A percentile compares a stretch with the other conserved stretches of the same genome.
phyloP scores from a whole-genome alignment of 345 rosid genomes.

The Garcia nutans region DNA sequence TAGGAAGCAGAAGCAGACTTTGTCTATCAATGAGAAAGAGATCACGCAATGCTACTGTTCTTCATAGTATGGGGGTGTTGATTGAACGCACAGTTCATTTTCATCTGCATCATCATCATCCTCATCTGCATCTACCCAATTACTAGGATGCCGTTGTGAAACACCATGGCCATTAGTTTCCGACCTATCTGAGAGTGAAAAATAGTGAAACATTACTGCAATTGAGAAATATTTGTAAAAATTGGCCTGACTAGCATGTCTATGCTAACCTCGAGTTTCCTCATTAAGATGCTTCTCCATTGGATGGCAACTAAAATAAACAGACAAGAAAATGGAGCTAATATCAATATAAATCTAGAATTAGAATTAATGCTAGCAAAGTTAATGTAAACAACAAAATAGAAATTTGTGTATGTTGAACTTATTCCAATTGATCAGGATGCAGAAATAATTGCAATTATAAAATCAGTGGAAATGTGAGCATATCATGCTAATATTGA shows the following conservation, averaged over 20 bases:
- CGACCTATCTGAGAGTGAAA: slow-evolving; percentile 41
- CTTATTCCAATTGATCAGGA: not conserved
- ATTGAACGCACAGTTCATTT: slow-evolving; percentile 55
- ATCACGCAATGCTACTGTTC: slow-evolving; percentile 31
- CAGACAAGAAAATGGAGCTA: slow-evolving; percentile 29
- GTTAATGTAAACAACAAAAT: not conserved
- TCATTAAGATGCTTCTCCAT: slow-evolving; percentile 32
- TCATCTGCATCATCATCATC: slow-evolving; percentile 57
- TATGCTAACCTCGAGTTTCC: slow-evolving; percentile 40
- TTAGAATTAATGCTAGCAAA: slow-evolving; percentile 1
- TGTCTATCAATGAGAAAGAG: slow-evolving; percentile 13
- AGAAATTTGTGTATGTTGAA: not conserved
- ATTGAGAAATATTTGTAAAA: not conserved
- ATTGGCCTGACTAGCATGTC: slow-evolving; percentile 1
- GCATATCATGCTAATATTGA: not conserved
- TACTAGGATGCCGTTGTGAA: slow-evolving; percentile 84
- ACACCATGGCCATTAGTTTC: slow-evolving; percentile 40
- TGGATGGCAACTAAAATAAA: slow-evolving; percentile 20
- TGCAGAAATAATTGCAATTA: not conserved
- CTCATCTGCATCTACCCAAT: slow-evolving; percentile 73
- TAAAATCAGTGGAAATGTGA: not conserved
- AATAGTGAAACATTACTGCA: slow-evolving; percentile 11
- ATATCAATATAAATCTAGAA: not conserved
- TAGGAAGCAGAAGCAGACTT: slow-evolving; percentile 14
- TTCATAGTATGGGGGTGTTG: slow-evolving; percentile 82